Evolutionary conservation across 2,329 filamentous ascomycete genomes (phyloP), one percentile per base, ranked within the genome.

Genomic region (Mycosphaerella sp.): DNA sequence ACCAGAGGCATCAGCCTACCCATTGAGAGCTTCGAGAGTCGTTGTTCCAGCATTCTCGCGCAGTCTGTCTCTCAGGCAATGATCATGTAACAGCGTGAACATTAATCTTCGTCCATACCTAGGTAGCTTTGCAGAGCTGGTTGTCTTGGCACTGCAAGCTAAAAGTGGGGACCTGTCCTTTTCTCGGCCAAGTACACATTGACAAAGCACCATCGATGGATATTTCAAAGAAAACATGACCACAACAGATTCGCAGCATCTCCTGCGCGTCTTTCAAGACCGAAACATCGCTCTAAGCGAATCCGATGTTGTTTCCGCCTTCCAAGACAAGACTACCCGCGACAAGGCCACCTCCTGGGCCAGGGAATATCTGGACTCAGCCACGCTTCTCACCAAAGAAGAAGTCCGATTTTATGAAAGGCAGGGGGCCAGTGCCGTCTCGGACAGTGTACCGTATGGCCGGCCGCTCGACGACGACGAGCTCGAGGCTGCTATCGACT

Each of bases 391-490:
- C 48, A 77, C 71, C 12, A 72, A 70, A 52, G 76, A 79, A 42
- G 77, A 80, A 57, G 60, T 75, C 34, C 69, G 73, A 32, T 67
- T 78, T 56, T 57, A 59, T 36, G 17, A 74, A 78, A 61, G 73
- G 46, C 53, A 57, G 40, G 50, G 48, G 6, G 53, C 54, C 26
- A 21, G 32, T 21, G 43, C 47, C 14, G 42, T 38, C 8, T 7
- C 21, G 10, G 39, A 6, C 23, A 32, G 12, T 9, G 45, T 41
- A 14, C 17, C 11, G n/a, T 9, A 46, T 32, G 57, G 57, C 42
- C 77, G 76, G 51, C 76, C 79, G 4, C 68, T 86, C 44, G 71
- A 74, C 11, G 83, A 87, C 54, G 72, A 78, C 26, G 82, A 87
- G 48, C 73, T 88, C 52, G 74, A 75, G 50, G 69, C 73, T 40